Percentiles rank a stretch among this genome's conserved stretches.
Evolutionary conservation across 2,329 filamentous ascomycete genomes (phyloP).

Genomic region (Nigrospora oryzae): DNA sequence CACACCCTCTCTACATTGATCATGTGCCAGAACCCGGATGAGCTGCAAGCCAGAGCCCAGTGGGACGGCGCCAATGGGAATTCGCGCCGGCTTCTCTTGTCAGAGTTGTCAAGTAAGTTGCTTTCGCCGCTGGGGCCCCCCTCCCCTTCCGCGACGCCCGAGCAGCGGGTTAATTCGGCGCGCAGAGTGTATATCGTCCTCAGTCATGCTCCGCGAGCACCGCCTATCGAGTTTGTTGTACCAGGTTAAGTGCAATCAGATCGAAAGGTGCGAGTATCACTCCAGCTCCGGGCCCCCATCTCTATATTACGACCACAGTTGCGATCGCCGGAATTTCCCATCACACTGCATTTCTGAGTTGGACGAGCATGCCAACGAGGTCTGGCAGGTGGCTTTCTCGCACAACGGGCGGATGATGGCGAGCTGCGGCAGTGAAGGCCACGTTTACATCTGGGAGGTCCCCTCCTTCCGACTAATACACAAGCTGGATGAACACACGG

Average conservation of each 20-base stretch:
- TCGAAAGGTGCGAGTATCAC: constrained; percentile 80
- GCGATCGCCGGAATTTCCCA: constrained; percentile 74
- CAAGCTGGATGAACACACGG: constrained; percentile 55
- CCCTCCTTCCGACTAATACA: constrained; percentile 57
- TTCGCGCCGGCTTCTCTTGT: constrained; percentile 68
- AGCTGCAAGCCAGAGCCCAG: constrained; percentile 65
- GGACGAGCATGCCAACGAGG: constrained; percentile 66
- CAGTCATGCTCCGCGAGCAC: constrained; percentile 93
- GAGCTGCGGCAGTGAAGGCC: constrained; percentile 67
- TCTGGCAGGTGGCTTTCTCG: constrained; percentile 89
- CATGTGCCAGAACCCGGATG: constrained; percentile 75
- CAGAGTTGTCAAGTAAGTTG: constrained; percentile 70
- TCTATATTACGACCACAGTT: constrained; percentile 81
- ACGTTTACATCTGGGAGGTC: constrained; percentile 77
- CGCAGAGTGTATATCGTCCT: constrained; percentile 81
- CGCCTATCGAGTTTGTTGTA: constrained; percentile 73
- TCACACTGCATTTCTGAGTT: constrained; percentile 63
- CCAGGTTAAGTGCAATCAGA: constrained; percentile 76
- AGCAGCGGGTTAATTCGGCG: constrained; percentile 9
- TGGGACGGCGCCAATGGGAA: constrained; percentile 78
- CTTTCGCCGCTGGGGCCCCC: neutral
- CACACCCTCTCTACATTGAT: constrained; percentile 82
- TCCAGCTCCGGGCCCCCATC: constrained; percentile 73
- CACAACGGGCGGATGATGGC: constrained; percentile 77
- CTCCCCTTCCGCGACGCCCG: too few relatives aligned